phyloP scores from a whole-genome alignment of 768 basidiomycete genomes.

The Termitomyces sp. region DNA sequence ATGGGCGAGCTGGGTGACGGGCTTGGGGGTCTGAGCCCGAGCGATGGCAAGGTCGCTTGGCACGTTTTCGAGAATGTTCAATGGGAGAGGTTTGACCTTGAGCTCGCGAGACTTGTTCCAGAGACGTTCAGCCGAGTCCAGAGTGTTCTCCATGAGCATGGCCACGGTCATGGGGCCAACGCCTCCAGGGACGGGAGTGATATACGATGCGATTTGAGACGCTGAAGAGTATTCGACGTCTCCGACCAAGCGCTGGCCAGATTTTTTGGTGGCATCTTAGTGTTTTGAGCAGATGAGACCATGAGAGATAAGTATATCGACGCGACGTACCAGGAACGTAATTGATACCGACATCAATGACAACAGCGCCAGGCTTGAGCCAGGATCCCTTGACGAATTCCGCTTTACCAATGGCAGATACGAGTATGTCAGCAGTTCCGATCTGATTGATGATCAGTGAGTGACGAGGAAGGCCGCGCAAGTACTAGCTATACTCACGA shows the following conservation, averaged over 20 bases:
- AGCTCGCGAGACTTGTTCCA: constrained; percentile 65
- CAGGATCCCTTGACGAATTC: constrained; percentile 89
- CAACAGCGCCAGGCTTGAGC: constrained; percentile 92
- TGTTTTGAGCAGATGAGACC: background rate
- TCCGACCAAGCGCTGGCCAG: constrained; percentile 92
- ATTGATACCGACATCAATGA: constrained; percentile 98
- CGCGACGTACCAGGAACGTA: constrained; percentile 68
- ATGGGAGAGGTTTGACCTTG: constrained; percentile 71
- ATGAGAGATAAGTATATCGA: background rate
- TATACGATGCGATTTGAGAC: constrained; percentile 73
- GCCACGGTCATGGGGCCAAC: constrained; percentile 99
- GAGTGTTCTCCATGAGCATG: constrained; percentile 93
- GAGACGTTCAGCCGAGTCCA: constrained; percentile 74
- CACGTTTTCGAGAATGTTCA: constrained; percentile 79
- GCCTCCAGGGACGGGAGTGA: constrained; percentile 97
- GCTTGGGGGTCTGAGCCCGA: constrained; percentile 91
- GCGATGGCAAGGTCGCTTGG: constrained; percentile 97
- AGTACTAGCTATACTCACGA: constrained; percentile 44
- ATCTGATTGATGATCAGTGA: constrained; percentile 39
- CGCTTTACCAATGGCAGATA: constrained; percentile 95
- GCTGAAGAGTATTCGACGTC: constrained; percentile 88
- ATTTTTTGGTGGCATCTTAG: constrained; percentile 84
- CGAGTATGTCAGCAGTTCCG: constrained; percentile 82
- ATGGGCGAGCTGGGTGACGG: constrained; percentile 71
- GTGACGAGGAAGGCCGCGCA: background rate